Conservation (phyloP, 148 eudicot species). For the Spergularia marina region DNA sequence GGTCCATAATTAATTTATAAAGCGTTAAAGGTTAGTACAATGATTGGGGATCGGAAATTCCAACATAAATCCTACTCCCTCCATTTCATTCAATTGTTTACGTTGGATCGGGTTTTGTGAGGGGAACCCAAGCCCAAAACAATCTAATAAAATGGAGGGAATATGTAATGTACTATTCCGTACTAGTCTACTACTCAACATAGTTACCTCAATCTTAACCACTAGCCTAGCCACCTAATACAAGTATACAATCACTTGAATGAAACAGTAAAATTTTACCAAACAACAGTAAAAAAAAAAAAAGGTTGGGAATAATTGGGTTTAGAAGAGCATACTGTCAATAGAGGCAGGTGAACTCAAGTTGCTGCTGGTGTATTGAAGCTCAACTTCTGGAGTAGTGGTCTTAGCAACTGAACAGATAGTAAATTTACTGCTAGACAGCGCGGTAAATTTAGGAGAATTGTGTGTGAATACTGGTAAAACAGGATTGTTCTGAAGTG, state of each 20-base stretch:
- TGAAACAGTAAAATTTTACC: not conserved
- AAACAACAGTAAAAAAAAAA: not conserved
- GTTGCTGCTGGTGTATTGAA: slow-evolving; percentile 18
- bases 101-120: too few species aligned
- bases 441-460: slow-evolving; percentile 3
- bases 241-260: not conserved
- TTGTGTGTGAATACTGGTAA: slow-evolving; percentile 8
- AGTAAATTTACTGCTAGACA: slow-evolving; percentile 15
- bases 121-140: too few species aligned
- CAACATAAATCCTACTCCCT: too few species aligned
- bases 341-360: slow-evolving; percentile 16
- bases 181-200: too few species aligned
- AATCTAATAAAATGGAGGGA: too few species aligned
- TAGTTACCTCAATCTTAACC: too few species aligned
- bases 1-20: too few species aligned
- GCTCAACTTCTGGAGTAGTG: slow-evolving; percentile 20
- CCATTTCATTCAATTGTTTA: too few species aligned
- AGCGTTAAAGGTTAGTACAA: too few species aligned
- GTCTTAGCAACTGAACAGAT: slow-evolving; percentile 32
- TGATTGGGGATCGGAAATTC: too few species aligned
- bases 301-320: not conserved
- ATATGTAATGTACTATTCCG: too few species aligned
- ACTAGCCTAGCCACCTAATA: too few species aligned
- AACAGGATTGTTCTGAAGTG: slow-evolving; percentile 10
- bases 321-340: slow-evolving; percentile 19